Evolutionary conservation across 345 rosid genomes (phyloP).

Genomic region (Arabidopsis thaliana): TAIR10.1 NC_003076.8:24310501-24311000

Average conservation of each 20-base stretch:
- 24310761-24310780: neutral
- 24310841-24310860: conserved; percentile 89
- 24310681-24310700: conserved; percentile 56
- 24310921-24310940: conserved; percentile 11
- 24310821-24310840: conserved; percentile 96
- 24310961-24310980: conserved; percentile 23
- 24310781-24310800: conserved; percentile 19
- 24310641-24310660: conserved; percentile 81
- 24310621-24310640: conserved; percentile 82
- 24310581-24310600: conserved; percentile 62
- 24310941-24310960: conserved; percentile 18
- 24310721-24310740: conserved; percentile 2
- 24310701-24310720: conserved; percentile 12
- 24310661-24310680: conserved; percentile 79
- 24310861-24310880: conserved; percentile 96
- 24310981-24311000: conserved; percentile 93
- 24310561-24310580: conserved; percentile 66
- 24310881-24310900: conserved; percentile 99
- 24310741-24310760: conserved; percentile 9
- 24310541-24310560: conserved; percentile 67
- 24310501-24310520: conserved; percentile 3
- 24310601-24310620: conserved; percentile 59
- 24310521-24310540: conserved; percentile 94
- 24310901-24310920: conserved; percentile 44
- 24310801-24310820: conserved; percentile 76